Percentiles rank a stretch among this genome's conserved stretches.
Evolutionary conservation across 2,329 filamentous ascomycete species (phyloP).

Genomic region (Mollisiaceae sp.): DNA sequence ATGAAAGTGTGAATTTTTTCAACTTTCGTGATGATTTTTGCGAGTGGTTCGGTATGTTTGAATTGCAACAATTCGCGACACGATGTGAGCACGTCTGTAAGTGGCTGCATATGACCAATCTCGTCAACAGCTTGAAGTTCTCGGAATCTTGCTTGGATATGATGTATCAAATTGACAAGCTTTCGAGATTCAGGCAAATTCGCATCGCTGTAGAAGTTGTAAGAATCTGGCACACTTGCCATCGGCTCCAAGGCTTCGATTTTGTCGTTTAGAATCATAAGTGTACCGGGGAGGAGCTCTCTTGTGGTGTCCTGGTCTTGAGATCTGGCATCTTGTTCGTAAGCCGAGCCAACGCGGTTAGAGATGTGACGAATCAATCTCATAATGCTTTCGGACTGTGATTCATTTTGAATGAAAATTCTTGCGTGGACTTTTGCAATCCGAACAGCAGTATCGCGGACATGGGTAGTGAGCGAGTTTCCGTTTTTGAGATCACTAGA

Average conservation of each 20-base stretch:
- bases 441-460: slow-evolving; percentile 51
- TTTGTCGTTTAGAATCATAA: slow-evolving; percentile 69
- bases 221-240: slow-evolving; percentile 52
- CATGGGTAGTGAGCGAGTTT: slow-evolving; percentile 16
- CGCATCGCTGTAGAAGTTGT: slow-evolving; percentile 89
- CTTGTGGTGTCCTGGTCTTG: slow-evolving; percentile 49
- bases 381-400: slow-evolving; percentile 37
- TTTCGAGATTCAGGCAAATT: slow-evolving; percentile 79
- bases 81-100: slow-evolving; percentile 76
- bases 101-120: slow-evolving; percentile 73
- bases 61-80: slow-evolving; percentile 79
- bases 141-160: slow-evolving; percentile 73
- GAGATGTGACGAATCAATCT: slow-evolving; percentile 39
- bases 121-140: slow-evolving; percentile 71
- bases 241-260: slow-evolving; percentile 52
- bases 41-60: slow-evolving; percentile 80
- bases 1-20: slow-evolving; percentile 87
- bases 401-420: slow-evolving; percentile 41
- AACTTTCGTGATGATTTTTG: slow-evolving; percentile 81
- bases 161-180: slow-evolving; percentile 71
- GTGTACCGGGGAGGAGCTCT: slow-evolving; percentile 66
- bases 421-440: slow-evolving; percentile 64
- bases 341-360: slow-evolving; percentile 32
- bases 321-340: slow-evolving; percentile 22
- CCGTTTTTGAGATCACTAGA: slow-evolving; percentile 32